Percentiles rank a stretch among this genome's conserved stretches.
phyloP scores from a whole-genome alignment of 106 monocot species.

The Apostasia shenzhenica region DNA sequence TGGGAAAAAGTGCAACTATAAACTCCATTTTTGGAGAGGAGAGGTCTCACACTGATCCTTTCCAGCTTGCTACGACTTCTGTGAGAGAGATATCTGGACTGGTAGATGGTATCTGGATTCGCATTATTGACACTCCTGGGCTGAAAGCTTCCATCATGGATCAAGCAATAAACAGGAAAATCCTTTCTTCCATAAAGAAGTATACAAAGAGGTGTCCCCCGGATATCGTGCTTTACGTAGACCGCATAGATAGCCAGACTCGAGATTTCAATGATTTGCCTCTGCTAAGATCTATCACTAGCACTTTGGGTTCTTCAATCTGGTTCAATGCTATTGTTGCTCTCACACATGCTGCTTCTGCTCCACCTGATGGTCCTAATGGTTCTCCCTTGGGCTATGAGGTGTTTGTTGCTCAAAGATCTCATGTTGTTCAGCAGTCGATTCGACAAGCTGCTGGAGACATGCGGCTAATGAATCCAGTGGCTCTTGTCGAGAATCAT shows the following conservation, averaged over 20 bases:
- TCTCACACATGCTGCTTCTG: conserved; percentile 66
- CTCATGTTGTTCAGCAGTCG: conserved; percentile 54
- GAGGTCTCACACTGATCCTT: conserved; percentile 49
- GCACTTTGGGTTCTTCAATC: conserved; percentile 47
- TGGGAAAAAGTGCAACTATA: conserved; percentile 79
- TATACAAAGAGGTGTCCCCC: conserved; percentile 67
- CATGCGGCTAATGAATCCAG: conserved; percentile 51
- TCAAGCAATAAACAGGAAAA: conserved; percentile 52
- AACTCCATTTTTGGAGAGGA: conserved; percentile 87
- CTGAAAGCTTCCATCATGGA: conserved; percentile 65
- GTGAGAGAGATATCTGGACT: conserved; percentile 55
- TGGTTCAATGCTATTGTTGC: conserved; percentile 73
- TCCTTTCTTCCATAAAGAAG: conserved; percentile 61
- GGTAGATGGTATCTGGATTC: conserved; percentile 70
- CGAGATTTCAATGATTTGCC: conserved; percentile 81
- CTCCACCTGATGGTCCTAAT: conserved; percentile 67
- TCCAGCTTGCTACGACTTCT: conserved; percentile 39
- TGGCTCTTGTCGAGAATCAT: conserved; percentile 77
- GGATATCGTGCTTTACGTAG: conserved; percentile 84
- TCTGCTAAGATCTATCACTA: conserved; percentile 54
- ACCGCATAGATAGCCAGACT: conserved; percentile 67
- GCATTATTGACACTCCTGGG: conserved; percentile 77
- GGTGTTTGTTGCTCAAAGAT: conserved; percentile 41
- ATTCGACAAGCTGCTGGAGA: conserved; percentile 54
- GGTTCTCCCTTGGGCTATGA: conserved; percentile 54